Evolutionary conservation across 1,284 basidiomycete genomes (phyloP).

Genomic region (Kalmanozyma brasiliensis): DNA sequence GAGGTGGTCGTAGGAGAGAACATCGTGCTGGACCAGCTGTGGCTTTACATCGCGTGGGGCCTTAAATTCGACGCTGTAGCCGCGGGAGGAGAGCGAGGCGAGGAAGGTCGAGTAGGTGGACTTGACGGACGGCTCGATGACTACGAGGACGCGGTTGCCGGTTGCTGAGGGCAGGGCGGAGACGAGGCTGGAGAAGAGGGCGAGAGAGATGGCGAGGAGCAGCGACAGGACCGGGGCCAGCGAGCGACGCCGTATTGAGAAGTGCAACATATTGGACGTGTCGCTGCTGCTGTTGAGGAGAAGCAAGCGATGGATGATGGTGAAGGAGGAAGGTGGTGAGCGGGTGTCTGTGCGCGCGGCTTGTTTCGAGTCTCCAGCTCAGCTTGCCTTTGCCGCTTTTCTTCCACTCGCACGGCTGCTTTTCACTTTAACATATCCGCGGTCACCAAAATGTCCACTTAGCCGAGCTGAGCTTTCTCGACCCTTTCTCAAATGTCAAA

Average conservation of each 20-base stretch:
- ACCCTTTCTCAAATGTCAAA: neutral
- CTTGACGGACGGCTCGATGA: slow-evolving; percentile 33
- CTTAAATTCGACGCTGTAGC: slow-evolving; percentile 47
- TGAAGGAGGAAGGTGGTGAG: neutral
- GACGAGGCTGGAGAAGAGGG: slow-evolving; percentile 20
- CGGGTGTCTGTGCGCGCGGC: slow-evolving; percentile 32
- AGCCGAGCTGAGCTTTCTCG: slow-evolving; percentile 23
- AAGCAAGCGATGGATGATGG: slow-evolving; percentile 1
- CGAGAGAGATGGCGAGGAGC: slow-evolving; percentile 5
- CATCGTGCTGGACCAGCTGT: slow-evolving; percentile 52
- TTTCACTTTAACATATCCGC: too few species aligned
- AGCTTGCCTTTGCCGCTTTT: slow-evolving; percentile 17
- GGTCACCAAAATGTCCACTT: neutral
- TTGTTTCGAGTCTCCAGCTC: slow-evolving; percentile 25
- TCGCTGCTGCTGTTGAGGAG: neutral
- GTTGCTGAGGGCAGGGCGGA: slow-evolving; percentile 48
- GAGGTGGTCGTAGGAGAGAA: slow-evolving; percentile 61
- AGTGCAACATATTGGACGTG: slow-evolving; percentile 1
- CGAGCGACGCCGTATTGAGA: slow-evolving; percentile 1
- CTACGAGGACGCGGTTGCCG: slow-evolving; percentile 58
- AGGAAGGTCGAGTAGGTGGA: slow-evolving; percentile 46
- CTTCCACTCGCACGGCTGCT: slow-evolving; percentile 37
- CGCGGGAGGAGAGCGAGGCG: slow-evolving; percentile 36
- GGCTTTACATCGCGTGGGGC: slow-evolving; percentile 36
- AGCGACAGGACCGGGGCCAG: slow-evolving; percentile 1